phyloP scores from a whole-genome alignment of 202 grass and related monocot species.

The Cymbopogon flexuosus region DNA sequence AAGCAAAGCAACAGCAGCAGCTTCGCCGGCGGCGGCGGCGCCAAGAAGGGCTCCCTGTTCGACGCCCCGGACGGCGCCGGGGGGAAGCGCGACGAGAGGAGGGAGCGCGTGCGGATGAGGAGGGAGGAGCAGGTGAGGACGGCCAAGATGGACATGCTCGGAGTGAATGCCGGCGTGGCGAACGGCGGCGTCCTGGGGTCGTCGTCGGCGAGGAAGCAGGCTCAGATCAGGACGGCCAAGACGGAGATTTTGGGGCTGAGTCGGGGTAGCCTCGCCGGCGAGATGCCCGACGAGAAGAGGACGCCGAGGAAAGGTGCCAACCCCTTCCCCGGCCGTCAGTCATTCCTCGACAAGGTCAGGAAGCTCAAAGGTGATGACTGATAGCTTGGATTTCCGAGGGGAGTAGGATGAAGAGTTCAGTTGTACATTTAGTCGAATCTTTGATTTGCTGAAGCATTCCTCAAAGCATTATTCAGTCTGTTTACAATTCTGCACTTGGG shows the following conservation, averaged over 20 bases:
- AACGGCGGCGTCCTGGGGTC: background rate
- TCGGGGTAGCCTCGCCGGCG: slow-evolving; percentile 14
- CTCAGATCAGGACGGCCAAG: slow-evolving; percentile 30
- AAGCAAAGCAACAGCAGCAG: background rate
- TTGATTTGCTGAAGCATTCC: no score
- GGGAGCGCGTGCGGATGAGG: slow-evolving; percentile 41
- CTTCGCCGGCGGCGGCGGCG: background rate
- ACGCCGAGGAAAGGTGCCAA: background rate
- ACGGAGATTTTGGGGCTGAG: slow-evolving; percentile 38
- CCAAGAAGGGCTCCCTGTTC: slow-evolving; percentile 7
- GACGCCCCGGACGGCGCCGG: background rate
- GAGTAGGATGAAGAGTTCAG: background rate
- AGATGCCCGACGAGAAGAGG: slow-evolving; percentile 15
- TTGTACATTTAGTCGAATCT: no score
- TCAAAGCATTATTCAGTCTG: no score
- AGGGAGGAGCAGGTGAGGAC: slow-evolving; percentile 38
- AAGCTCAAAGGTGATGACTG: slow-evolving; percentile 31
- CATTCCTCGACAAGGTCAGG: slow-evolving; percentile 52
- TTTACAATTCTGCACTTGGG: no score
- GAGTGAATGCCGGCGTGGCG: slow-evolving; percentile 23
- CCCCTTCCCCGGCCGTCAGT: slow-evolving; percentile 56
- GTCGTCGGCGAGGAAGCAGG: background rate
- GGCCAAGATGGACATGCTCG: slow-evolving; percentile 39
- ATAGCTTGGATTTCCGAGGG: background rate
- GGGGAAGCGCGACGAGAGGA: slow-evolving; percentile 41